phyloP scores from a whole-genome alignment of 108 stramenopile genomes.

The Fragilaria radians region DNA sequence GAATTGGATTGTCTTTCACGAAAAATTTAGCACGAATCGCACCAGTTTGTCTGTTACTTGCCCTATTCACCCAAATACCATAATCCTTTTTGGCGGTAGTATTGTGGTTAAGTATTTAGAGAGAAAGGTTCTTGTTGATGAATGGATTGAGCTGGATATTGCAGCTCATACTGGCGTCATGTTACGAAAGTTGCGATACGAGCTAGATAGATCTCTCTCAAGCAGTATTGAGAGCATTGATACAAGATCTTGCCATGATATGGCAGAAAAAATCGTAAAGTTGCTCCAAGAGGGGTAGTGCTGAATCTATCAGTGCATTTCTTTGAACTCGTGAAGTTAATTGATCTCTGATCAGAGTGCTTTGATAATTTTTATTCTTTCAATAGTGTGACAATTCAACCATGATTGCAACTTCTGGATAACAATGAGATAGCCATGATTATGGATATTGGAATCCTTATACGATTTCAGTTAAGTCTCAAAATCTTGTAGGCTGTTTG shows the following conservation, averaged over 20 bases:
- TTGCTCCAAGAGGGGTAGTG: not conserved
- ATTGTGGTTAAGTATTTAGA: conserved; percentile 50
- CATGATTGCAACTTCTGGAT: no score
- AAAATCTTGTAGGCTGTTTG: no score
- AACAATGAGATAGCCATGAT: no score
- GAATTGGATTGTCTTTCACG: conserved; percentile 59
- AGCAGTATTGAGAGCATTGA: not conserved
- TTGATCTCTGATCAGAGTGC: no score
- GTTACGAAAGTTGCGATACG: conserved; percentile 36
- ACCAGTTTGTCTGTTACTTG: conserved; percentile 53
- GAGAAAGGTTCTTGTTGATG: conserved; percentile 52
- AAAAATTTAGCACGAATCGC: conserved; percentile 69
- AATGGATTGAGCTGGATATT: conserved; percentile 59
- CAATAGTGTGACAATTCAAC: no score
- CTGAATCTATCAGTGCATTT: no score
- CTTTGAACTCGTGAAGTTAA: no score
- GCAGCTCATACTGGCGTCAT: conserved; percentile 65
- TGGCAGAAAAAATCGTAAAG: not conserved
- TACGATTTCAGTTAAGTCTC: no score
- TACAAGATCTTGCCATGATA: not conserved
- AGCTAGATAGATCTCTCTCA: conserved; percentile 20
- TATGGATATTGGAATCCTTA: no score
- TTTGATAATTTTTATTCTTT: no score
- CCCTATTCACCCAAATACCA: conserved; percentile 36
- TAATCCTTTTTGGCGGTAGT: conserved; percentile 58